Evolutionary conservation across 179 eudicot species (phyloP), one percentile per base, ranked within the genome.

Genomic region (Gypsophila paniculata): DNA sequence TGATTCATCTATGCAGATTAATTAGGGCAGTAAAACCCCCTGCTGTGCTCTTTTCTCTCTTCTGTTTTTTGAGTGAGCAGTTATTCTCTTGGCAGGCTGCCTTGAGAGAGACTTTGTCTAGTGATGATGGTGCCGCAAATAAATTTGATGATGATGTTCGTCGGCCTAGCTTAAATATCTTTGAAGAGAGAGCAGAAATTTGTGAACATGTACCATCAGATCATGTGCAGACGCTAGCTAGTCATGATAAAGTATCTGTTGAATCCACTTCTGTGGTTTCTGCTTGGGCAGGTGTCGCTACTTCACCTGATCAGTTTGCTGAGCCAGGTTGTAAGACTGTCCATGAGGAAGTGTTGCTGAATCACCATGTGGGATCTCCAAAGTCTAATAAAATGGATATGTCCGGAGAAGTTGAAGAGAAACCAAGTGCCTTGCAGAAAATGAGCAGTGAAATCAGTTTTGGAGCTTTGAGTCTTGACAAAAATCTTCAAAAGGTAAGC

Each of bases 191-290:
- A 71, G 68, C 68, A 26, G 88, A 82, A 79, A 71, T 54, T 53
- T 39, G 71, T 68, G 85, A 74, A 55, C 81, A 86, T 72, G 34
- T 61, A 46, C 62, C 80, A 32, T 65, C 92, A 38, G 97, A 90
- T 76, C 87, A 89, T 81, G 88, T 84, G 80, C 90, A 81, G 36
- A 87, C 96, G 49, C 78, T 85, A 49, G 83, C 88, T 32, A 80
- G 89, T 77, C 90, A 86, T 72, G 92, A 86, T 39, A 88, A 79
- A 72, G 70, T 82, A 49, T 79, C 76, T 26, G 38, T 77, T 46
- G 73, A 78, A 62, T 66, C 72, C 22, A 58, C 71, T 75, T 77
- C 88, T 69, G 71, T 62, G 76, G 75, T 70, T 26, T 69, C 78
- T 34, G 55, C 80, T 76, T 70, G 49, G 73, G 51, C 72, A 65